These are phyloP conservation scores for Centaurea solstitialis DNA, from an alignment of 129 eudicot genomes.

Conservation along the genomic window DNA sequence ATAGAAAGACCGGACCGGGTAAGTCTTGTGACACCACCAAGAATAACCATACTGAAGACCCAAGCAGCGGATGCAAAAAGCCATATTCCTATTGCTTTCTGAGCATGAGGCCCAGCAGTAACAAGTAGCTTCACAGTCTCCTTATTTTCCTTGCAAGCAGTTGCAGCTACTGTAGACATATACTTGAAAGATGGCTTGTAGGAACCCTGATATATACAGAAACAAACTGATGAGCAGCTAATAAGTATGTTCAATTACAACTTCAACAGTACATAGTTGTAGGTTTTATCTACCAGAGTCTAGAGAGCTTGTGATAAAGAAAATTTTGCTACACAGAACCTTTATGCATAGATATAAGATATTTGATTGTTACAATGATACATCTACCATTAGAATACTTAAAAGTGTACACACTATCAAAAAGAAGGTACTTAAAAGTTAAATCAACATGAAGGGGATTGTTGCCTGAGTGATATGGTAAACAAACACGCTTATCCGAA, in stretches of 20 bases:
- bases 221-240: not conserved
- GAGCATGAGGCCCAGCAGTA: slow-evolving; percentile 94
- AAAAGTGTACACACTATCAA: too few species aligned
- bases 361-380: too few species aligned
- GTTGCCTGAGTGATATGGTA: too few species aligned
- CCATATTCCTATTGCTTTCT: slow-evolving; percentile 90
- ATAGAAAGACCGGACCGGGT: slow-evolving; percentile 94
- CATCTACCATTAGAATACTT: too few species aligned
- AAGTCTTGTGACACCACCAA: slow-evolving; percentile 90
- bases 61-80: slow-evolving; percentile 95
- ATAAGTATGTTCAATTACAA: not conserved
- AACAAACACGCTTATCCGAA: not conserved
- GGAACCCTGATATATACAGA: slow-evolving; percentile 46
- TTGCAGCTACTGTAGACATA: slow-evolving; percentile 56
- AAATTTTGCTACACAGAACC: too few species aligned
- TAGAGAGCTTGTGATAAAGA: not conserved
- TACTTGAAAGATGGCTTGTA: slow-evolving; percentile 46
- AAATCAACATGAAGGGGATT: too few species aligned
- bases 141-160: slow-evolving; percentile 46
- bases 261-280: not conserved
- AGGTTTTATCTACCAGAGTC: not conserved
- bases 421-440: too few species aligned
- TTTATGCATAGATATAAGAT: too few species aligned
- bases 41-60: slow-evolving; percentile 97
- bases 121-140: slow-evolving; percentile 72